Base-by-base conservation (phyloP, 108 stramenopile species). In the Discostella pseudostelligera region DNA sequence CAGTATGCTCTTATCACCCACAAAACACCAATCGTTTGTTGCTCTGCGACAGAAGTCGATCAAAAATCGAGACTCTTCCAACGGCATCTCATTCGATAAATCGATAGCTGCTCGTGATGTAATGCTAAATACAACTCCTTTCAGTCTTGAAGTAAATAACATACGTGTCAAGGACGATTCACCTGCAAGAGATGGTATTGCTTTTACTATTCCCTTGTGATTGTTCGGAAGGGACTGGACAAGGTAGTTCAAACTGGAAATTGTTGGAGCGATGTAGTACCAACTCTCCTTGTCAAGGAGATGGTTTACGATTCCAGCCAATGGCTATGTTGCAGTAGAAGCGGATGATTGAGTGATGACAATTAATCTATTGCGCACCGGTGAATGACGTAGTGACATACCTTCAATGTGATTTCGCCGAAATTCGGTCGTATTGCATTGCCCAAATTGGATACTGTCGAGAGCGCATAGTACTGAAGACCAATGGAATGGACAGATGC, bases 91-190 rank as follows among this genome's bases (percentile, higher is more conserved):
- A 6, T 35, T 4, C 51, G 44, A 25, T 21, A n/a, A 21, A 36
- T 74, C 56, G 21, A 63, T 46, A 12, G 44, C 49, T 56, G 62
- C 54, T 26, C 46, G 43, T 20, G 61, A 47, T 24, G 40, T 29
- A 11, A 74, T 26, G 46, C 68, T 58, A 50, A 35, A 69, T 0
- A 65, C 21, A 40, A 64, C 20, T 17, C 58, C 63, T 65, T 65
- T 48, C 12, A 76, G 29, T 57, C 75, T 69, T 39, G 75, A 76
- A 0, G 32, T 36, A 25, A 76, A 39, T 10, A 76, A 63, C 39
- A 36, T 46, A 9, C 57, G 39, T 13, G 63, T 50, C 47, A 54
- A 6, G 43, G 37, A 51, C 42, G 36, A 49, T 59, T 65, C 21
- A 62, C 47, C 9, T 20, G n/a, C 21, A 16, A 37, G 10, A 59